Evolutionary conservation across 2,329 filamentous ascomycete species (phyloP), one percentile per base, ranked within the genome.

Genomic region (Chaetomiaceae sp.): DNA sequence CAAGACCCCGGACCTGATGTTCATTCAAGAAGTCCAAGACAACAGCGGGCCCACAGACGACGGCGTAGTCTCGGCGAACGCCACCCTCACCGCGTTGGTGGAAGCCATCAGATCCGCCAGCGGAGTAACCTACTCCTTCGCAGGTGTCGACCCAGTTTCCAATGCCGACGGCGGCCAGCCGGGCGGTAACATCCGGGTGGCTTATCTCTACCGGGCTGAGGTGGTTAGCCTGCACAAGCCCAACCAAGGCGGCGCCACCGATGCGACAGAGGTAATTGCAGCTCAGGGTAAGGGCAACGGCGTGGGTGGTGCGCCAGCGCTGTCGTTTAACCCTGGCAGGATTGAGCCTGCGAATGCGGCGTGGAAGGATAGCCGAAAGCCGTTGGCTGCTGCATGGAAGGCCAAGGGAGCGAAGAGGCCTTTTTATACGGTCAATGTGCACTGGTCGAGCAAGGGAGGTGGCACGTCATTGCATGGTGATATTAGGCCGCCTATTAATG

Each of bases 381-480:
- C 86, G 2, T 71, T 89, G 0, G 82, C 75, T 0, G 86, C 85
- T 4, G 75, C 78, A 54, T 89, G 85, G 83, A 77, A 79, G 62
- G 75, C 81, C 0, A 75, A 77, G 53, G 75, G 75, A 3, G 69
- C 67, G 25, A 71, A 74, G 54, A 74, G 75, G 56, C 64, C 68
- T 0, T 84, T 89, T 69, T 89, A 86, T 68, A 87, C 86, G 2
- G 73, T 89, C 57, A 88, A 89, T 63, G 82, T 88, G 34, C 85
- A 89, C 70, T 82, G 81, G 62, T 75, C 75, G 1, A 82, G 77
- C 62, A 89, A 89, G 70, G 82, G 82, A 25, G 85, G 85, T 33
- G 79, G 80, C 20, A 80, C 80, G 5, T 77, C 79, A 7, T 68
- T 87, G 9, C 78, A 87, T 56, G 85, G 85, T 7, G 84, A 89